phyloP scores from a whole-genome alignment of 2,329 filamentous ascomycete species.

The Sarocladium kiliense region DNA sequence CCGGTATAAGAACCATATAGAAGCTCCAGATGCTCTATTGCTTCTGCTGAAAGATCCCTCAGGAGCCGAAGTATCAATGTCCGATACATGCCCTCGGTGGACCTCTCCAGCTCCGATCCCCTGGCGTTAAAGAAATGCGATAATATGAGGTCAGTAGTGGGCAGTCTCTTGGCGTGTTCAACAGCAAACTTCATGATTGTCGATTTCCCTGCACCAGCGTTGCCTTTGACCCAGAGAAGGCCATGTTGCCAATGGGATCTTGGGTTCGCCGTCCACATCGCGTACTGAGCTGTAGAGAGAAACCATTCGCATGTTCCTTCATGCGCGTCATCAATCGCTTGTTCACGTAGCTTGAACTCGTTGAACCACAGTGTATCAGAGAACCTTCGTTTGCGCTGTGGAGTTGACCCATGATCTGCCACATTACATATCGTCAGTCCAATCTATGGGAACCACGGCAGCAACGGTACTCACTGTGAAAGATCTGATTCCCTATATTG shows the following conservation, averaged over 20 bases:
- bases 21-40: no score
- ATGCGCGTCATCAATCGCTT: not conserved
- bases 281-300: not conserved
- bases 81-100: not conserved
- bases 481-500: no score
- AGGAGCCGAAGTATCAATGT: not conserved
- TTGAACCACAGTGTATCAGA: no score
- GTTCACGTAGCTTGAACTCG: not conserved
- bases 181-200: not conserved
- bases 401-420: no score
- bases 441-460: no score
- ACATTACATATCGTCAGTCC: no score
- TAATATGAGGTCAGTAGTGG: not conserved
- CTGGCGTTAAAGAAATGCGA: not conserved
- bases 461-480: no score
- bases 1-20: no score
- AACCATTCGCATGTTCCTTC: not conserved
- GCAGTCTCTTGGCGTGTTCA: not conserved
- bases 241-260: not conserved
- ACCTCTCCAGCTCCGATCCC: not conserved
- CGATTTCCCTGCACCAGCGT: not conserved
- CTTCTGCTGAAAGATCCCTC: not conserved
- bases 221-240: not conserved
- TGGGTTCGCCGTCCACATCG: not conserved
- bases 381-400: no score